These are phyloP conservation scores for Aspergillus japonicus DNA, from an alignment of 2,329 filamentous ascomycete genomes.

Conservation along the genomic window DNA sequence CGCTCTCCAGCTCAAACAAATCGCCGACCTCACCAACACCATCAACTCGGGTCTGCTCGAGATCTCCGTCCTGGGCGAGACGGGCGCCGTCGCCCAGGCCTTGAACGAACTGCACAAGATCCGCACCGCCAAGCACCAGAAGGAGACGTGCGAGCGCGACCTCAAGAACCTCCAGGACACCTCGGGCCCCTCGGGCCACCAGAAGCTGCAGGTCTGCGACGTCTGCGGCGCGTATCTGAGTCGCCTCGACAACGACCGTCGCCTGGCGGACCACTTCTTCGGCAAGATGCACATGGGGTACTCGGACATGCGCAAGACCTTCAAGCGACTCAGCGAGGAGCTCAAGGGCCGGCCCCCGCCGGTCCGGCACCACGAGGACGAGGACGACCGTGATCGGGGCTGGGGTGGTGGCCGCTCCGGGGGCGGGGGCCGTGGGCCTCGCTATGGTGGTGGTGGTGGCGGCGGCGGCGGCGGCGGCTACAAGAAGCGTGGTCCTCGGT, in stretches of 20 bases:
- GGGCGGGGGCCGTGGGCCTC: slow-evolving; percentile 46
- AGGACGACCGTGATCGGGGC: slow-evolving; percentile 45
- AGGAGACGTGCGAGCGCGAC: slow-evolving; percentile 80
- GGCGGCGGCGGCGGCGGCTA: slow-evolving; percentile 43
- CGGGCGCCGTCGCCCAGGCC: slow-evolving; percentile 75
- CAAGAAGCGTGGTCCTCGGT: slow-evolving; percentile 44
- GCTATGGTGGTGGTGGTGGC: slow-evolving; percentile 43
- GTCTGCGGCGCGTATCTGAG: slow-evolving; percentile 95
- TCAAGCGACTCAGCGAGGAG: slow-evolving; percentile 81
- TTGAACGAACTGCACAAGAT: slow-evolving; percentile 87
- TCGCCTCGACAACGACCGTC: slow-evolving; percentile 87
- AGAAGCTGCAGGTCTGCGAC: slow-evolving; percentile 98
- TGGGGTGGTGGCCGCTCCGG: slow-evolving; percentile 44
- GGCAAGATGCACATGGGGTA: slow-evolving; percentile 99
- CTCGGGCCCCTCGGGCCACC: slow-evolving; percentile 86
- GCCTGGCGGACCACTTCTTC: slow-evolving; percentile 95
- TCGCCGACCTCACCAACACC: slow-evolving; percentile 73
- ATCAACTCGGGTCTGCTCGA: slow-evolving; percentile 83
- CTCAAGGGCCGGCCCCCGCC: slow-evolving; percentile 70
- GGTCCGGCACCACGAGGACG: slow-evolving; percentile 56
- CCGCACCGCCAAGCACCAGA: slow-evolving; percentile 73
- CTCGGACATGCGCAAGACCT: slow-evolving; percentile 95
- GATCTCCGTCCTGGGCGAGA: slow-evolving; percentile 79
- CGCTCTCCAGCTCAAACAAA: slow-evolving; percentile 67
- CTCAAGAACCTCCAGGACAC: slow-evolving; percentile 90